A percentile compares a stretch with the other conserved stretches of the same genome.
Conservation (phyloP, 2,329 filamentous ascomycete species). For the Sphaerulina populicola region DNA sequence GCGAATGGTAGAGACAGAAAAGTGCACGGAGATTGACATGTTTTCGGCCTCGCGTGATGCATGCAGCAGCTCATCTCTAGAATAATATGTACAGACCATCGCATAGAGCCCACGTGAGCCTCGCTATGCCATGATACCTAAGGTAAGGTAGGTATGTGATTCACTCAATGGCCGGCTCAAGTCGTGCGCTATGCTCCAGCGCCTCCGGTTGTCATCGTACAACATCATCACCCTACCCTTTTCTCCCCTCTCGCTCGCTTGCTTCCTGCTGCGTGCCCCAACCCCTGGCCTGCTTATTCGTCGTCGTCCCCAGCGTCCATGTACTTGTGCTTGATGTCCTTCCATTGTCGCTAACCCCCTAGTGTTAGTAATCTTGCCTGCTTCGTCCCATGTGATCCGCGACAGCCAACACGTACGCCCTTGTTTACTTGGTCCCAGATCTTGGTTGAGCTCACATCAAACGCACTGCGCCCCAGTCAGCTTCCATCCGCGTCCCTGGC, state of each 20-base stretch:
- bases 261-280: conserved; percentile 38
- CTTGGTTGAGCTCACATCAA: conserved; percentile 71
- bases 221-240: conserved; percentile 1
- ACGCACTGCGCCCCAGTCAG: conserved; percentile 52
- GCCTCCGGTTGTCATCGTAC: conserved; percentile 2
- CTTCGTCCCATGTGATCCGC: not conserved
- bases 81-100: conserved; percentile 16
- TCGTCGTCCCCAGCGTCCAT: conserved; percentile 43
- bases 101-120: conserved; percentile 2
- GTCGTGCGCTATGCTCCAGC: not conserved
- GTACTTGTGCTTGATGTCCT: conserved; percentile 93
- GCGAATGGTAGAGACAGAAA: not conserved
- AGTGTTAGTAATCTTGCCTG: conserved; percentile 23
- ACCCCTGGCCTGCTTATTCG: conserved; percentile 51
- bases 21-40: not conserved
- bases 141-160: no score
- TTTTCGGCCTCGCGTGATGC: conserved; percentile 2
- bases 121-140: conserved; percentile 3
- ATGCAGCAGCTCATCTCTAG: conserved; percentile 3
- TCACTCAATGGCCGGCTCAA: not conserved
- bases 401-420: conserved; percentile 60
- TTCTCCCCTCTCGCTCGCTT: not conserved
- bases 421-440: conserved; percentile 87
- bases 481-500: not conserved
- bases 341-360: conserved; percentile 92